Percentiles rank a stretch among this genome's conserved stretches.
Conservation (phyloP, 805 yeast genomes). For the Saccharomyces paradoxus region DNA sequence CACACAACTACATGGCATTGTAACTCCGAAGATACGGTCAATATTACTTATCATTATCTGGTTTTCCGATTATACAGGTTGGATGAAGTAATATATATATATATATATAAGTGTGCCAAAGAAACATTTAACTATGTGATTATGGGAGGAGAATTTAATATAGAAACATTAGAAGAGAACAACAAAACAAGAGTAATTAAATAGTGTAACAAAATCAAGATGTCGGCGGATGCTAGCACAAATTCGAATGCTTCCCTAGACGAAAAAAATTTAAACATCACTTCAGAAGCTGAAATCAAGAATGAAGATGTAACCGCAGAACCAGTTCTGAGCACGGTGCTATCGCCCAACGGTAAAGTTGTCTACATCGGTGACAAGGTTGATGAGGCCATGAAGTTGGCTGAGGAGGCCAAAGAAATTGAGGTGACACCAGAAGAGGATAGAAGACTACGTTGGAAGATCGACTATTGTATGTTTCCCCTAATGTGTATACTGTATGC, state of each 20-base stretch:
- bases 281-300: neutral
- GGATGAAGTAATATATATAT: neutral
- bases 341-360: conserved; percentile 23
- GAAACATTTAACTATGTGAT: neutral
- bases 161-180: neutral
- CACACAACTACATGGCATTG: neutral
- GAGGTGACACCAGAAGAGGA: conserved; percentile 29
- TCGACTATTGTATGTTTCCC: conserved; percentile 45
- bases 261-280: neutral
- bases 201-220: neutral
- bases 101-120: neutral
- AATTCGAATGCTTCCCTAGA: neutral
- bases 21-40: neutral
- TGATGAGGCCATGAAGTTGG: conserved; percentile 40
- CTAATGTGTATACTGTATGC: conserved; percentile 42
- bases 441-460: conserved; percentile 37
- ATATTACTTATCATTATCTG: neutral
- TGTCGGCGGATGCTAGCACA: neutral
- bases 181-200: neutral
- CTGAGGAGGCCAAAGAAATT: conserved; percentile 29
- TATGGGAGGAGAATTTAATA: neutral
- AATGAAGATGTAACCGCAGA: neutral
- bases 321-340: conserved; percentile 8
- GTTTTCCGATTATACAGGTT: neutral
- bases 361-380: conserved; percentile 35